Evolutionary conservation across 140 eudicot species (phyloP), one percentile per base, ranked within the genome.

Genomic region (Cichorium intybus): DNA sequence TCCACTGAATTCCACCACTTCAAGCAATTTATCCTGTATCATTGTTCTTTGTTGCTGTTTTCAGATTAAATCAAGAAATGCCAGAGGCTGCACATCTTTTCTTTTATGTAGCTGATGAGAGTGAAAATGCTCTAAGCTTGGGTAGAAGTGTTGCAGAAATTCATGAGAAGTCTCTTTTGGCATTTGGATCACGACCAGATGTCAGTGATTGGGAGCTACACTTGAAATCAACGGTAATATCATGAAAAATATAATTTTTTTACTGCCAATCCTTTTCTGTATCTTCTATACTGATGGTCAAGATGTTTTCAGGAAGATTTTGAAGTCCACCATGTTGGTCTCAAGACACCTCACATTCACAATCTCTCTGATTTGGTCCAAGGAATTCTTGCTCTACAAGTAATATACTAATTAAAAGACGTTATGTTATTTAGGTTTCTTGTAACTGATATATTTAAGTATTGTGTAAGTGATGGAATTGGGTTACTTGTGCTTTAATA

Each of bases 41-140:
- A 23, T 15, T 48, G 12, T 55, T 54, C 21, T 65, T 56, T 66
- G 56, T 59, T 64, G 43, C 54, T 74, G 74, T 62, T 47, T 67
- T 27, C 67, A 67, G 79, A 51, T 64, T 51, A 69, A 51, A 31
- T 51, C 89, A 81, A 35, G 85, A 82, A 43, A 59, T 49, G 75
- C 71, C 56, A 68, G 77, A 74, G 10, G 15, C 41, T 66, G 81
- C 80, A 28, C 99, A 94, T 76, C 73, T 94, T 34, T 94, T 94
- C 82, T 86, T 94, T 81, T 94, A 94, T 72, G 68, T 94, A 83
- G 97, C 87, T 63, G 99, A 94, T 72, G 99, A 94, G 80, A 85
- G 74, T 66, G 91, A 80, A 73, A 78, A 76, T 74, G 79, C 80
- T 71, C 51, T 94, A 43, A 77, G 73, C 66, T 65, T 89, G 75